Conservation (phyloP, 2,329 filamentous ascomycete species). For the Ophiocordyceps camponoti-rufipedis region DNA sequence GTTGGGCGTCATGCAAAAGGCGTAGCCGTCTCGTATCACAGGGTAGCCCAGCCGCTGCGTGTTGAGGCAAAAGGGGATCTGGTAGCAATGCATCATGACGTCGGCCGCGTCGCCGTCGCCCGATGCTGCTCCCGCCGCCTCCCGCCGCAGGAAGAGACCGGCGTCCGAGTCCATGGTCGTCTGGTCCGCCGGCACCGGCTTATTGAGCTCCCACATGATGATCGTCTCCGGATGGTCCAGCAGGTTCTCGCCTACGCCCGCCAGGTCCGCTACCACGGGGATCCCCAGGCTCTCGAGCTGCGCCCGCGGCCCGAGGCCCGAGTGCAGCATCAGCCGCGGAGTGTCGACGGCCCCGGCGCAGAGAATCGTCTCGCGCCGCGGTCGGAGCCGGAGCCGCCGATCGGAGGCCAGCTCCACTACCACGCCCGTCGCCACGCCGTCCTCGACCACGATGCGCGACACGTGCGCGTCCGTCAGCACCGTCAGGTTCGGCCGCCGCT, state of each 20-base stretch:
- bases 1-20: slow-evolving; percentile 88
- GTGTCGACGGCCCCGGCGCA: slow-evolving; percentile 70
- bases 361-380: slow-evolving; percentile 61
- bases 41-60: slow-evolving; percentile 61
- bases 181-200: slow-evolving; percentile 55
- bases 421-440: slow-evolving; percentile 55
- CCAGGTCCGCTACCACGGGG: slow-evolving; percentile 35
- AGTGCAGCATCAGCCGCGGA: slow-evolving; percentile 44
- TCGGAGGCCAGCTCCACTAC: slow-evolving; percentile 42
- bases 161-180: slow-evolving; percentile 87
- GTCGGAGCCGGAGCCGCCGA: slow-evolving; percentile 34
- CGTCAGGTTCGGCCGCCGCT: slow-evolving; percentile 68
- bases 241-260: slow-evolving; percentile 42
- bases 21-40: slow-evolving; percentile 46
- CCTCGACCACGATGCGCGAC: slow-evolving; percentile 55
- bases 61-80: slow-evolving; percentile 83
- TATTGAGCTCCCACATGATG: slow-evolving; percentile 61
- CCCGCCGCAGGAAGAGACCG: slow-evolving; percentile 70
- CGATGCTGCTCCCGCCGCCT: slow-evolving; percentile 46
- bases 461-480: slow-evolving; percentile 82
- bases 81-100: slow-evolving; percentile 94
- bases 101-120: slow-evolving; percentile 63
- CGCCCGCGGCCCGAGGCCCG: slow-evolving; percentile 34
- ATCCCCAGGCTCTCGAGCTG: slow-evolving; percentile 36
- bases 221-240: slow-evolving; percentile 42